Conservation (phyloP, 495 filamentous ascomycete genomes). For the Lichenothelia convexa region DNA sequence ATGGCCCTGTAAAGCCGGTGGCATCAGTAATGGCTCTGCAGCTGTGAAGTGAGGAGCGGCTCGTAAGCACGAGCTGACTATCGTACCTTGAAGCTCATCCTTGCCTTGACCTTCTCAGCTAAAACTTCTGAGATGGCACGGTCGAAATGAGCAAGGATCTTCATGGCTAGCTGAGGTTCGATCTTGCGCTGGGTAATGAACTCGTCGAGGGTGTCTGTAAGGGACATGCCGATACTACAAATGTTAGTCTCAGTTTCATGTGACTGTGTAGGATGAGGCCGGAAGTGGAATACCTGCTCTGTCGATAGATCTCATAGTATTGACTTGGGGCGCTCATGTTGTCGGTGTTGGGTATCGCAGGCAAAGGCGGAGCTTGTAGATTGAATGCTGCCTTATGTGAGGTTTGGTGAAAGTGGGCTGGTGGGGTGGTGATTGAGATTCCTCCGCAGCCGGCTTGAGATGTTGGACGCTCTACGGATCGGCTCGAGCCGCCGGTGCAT, state of each 20-base stretch:
- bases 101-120: conserved; percentile 74
- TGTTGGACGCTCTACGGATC: too few species aligned
- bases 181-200: conserved; percentile 83
- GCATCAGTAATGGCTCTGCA: not conserved
- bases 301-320: conserved; percentile 93
- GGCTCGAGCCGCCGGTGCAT: too few species aligned
- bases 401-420: not conserved
- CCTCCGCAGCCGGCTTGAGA: too few species aligned
- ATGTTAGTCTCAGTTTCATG: conserved; percentile 8
- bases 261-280: not conserved
- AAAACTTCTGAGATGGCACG: conserved; percentile 72
- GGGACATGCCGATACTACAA: conserved; percentile 64
- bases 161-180: conserved; percentile 96
- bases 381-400: too few species aligned
- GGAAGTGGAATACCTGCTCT: conserved; percentile 59
- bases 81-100: conserved; percentile 86
- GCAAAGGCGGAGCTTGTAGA: too few species aligned
- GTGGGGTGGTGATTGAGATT: not conserved
- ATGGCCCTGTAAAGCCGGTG: conserved; percentile 47
- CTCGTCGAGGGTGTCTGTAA: conserved; percentile 93
- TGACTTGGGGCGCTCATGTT: conserved; percentile 17
- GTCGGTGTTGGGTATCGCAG: not conserved
- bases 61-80: not conserved
- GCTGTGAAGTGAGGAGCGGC: not conserved
- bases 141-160: conserved; percentile 87